Base-by-base conservation (phyloP, 192 early-diverging fungal genomes). In the Spizellomyces sp. region DNA sequence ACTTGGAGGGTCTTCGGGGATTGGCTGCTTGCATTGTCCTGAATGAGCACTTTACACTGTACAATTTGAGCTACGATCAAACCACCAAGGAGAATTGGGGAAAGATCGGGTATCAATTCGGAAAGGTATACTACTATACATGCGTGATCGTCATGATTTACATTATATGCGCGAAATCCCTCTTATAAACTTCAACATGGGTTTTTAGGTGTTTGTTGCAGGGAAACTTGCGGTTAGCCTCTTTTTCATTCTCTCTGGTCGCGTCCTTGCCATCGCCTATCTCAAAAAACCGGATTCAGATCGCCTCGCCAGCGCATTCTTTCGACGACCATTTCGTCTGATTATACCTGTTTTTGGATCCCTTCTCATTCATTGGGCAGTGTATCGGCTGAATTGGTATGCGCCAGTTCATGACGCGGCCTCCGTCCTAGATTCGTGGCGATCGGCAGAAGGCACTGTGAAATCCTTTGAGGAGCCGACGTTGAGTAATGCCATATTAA, bases 241-340 rank as follows among this genome's bases (percentile, higher is more conserved):
- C 58, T 71, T 71, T 52, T 71, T 64, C 61, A 41, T 71, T 43
- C 69, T 71, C 36, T 71, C 69, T 0, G 69, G 69, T 43, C 69
- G 69, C 69, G 69, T 71, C 60, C 45, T 71, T 4, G 46, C 12
- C 4, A 43, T 64, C 61, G 61, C 60, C 2, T 50, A 27, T 12
- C 9, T 63, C 10, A 52, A 45, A 17, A 27, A 21, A 15, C 69
- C 60, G 14, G 43, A 65, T 5, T 17, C 61, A 10, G n/a, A 14
- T n/a, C 14, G 59, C 5, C n/a, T 64, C 14, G 69, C 69, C 0
- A 36, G 17, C 61, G 69, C 61, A 8, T 45, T 54, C 61, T 43
- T 71, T 9, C 69, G 69, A 8, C 69, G 69, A 5, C 50, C 61
- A 9, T 48, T 64, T 47, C 59, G 69, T 14, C 5, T 71, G 14